Evolutionary conservation across 1,284 basidiomycete species (phyloP).

Genomic region (Tilletia setariae): DNA sequence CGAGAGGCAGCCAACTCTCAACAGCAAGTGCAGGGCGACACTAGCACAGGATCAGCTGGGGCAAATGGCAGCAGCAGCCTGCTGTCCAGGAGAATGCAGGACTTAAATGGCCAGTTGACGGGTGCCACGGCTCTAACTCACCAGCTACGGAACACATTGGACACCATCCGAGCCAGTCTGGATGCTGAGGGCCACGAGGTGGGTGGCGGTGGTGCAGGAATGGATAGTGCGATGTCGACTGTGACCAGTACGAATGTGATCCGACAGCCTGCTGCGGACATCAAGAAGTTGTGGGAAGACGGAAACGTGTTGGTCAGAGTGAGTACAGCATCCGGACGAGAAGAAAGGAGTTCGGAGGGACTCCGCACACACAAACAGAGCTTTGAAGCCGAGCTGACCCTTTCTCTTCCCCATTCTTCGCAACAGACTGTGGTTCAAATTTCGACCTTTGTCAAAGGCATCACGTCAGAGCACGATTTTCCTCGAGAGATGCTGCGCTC

Average conservation of each 20-base stretch:
- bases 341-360: too few species aligned
- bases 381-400: neutral
- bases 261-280: constrained; percentile 11
- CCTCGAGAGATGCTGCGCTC: constrained; percentile 34
- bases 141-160: constrained; percentile 17
- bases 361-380: neutral
- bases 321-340: constrained; percentile 4
- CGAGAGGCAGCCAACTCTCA: neutral
- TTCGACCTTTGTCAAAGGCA: constrained; percentile 40
- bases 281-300: constrained; percentile 35
- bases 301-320: constrained; percentile 39
- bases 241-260: constrained; percentile 14
- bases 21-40: neutral
- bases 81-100: constrained; percentile 9
- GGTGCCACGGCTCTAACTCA: constrained; percentile 21
- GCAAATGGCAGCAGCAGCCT: neutral
- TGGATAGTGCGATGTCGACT: neutral
- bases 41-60: constrained; percentile 15
- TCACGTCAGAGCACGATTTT: constrained; percentile 35
- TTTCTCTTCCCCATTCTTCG: neutral
- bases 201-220: neutral
- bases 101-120: constrained; percentile 5
- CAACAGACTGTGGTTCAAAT: constrained; percentile 35
- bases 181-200: neutral
- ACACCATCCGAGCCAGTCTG: constrained; percentile 25